Evolutionary conservation across 2,329 filamentous ascomycete species (phyloP).

Genomic region (Penicillium sp.): DNA sequence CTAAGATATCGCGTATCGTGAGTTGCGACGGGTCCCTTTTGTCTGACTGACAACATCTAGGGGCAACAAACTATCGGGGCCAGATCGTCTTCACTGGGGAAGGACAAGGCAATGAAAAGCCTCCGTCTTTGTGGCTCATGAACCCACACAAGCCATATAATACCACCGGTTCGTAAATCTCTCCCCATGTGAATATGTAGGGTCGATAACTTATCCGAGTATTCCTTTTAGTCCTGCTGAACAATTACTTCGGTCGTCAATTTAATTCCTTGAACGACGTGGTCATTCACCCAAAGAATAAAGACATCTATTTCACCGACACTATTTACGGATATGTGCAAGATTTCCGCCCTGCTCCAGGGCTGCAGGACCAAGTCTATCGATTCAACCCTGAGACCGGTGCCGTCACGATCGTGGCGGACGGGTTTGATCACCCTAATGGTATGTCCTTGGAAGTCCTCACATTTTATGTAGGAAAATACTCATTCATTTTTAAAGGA

Average conservation of each 20-base stretch:
- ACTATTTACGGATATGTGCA: constrained; percentile 19
- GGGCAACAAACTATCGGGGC: constrained; percentile 14
- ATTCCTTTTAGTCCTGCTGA: constrained; percentile 12
- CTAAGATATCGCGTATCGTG: not conserved
- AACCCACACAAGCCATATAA: constrained; percentile 19
- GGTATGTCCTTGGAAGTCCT: not conserved
- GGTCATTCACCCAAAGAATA: constrained; percentile 16
- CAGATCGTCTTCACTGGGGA: constrained; percentile 14
- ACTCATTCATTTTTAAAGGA: not conserved
- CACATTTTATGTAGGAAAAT: not conserved
- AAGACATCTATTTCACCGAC: constrained; percentile 22
- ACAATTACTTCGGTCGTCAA: constrained; percentile 22
- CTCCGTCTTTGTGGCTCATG: constrained; percentile 18
- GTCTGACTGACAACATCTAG: not conserved
- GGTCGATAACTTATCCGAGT: not conserved
- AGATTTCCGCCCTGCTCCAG: constrained; percentile 19
- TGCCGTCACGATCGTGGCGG: constrained; percentile 10
- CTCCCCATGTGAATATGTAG: not conserved
- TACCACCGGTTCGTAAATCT: constrained; percentile 5
- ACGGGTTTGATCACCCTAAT: not conserved
- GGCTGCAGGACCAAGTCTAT: constrained; percentile 18
- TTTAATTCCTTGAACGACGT: constrained; percentile 22
- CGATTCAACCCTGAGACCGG: constrained; percentile 15
- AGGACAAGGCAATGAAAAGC: constrained; percentile 14
- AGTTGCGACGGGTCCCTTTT: not conserved